Evolutionary conservation across 192 early-diverging fungal genomes (phyloP).

Genomic region (Backusella westeae): DNA sequence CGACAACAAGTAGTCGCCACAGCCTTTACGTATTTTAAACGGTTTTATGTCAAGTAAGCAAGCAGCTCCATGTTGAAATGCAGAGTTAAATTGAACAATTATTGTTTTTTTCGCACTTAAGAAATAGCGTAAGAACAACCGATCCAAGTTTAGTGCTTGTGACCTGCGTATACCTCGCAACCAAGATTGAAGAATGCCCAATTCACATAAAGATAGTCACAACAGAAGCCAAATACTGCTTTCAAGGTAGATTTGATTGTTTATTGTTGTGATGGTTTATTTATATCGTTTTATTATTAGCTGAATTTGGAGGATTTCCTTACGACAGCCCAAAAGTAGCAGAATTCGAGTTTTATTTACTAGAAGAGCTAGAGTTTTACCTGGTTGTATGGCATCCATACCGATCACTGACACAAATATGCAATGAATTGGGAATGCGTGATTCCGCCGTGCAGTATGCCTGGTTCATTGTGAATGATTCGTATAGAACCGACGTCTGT

Average conservation of each 20-base stretch:
- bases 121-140: constrained; percentile 68
- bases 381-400: constrained; percentile 90
- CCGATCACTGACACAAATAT: constrained; percentile 61
- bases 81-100: neutral
- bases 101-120: constrained; percentile 27
- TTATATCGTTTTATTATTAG: neutral
- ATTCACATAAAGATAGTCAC: constrained; percentile 59
- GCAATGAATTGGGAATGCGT: constrained; percentile 48
- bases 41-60: constrained; percentile 85
- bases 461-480: constrained; percentile 81
- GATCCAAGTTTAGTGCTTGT: constrained; percentile 78
- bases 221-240: constrained; percentile 44
- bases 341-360: constrained; percentile 89
- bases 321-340: constrained; percentile 80
- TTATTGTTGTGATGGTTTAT: neutral
- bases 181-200: constrained; percentile 86
- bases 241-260: constrained; percentile 25
- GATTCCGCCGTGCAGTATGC: constrained; percentile 60
- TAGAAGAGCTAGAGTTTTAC: constrained; percentile 91
- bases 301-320: constrained; percentile 50
- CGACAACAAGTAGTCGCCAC: constrained; percentile 84
- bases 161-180: constrained; percentile 85
- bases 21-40: constrained; percentile 83
- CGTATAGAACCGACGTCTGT: constrained; percentile 73
- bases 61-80: neutral